Evolutionary conservation across 2,329 filamentous ascomycete species (phyloP).

Genomic region (Neoascochyta sp.): DNA sequence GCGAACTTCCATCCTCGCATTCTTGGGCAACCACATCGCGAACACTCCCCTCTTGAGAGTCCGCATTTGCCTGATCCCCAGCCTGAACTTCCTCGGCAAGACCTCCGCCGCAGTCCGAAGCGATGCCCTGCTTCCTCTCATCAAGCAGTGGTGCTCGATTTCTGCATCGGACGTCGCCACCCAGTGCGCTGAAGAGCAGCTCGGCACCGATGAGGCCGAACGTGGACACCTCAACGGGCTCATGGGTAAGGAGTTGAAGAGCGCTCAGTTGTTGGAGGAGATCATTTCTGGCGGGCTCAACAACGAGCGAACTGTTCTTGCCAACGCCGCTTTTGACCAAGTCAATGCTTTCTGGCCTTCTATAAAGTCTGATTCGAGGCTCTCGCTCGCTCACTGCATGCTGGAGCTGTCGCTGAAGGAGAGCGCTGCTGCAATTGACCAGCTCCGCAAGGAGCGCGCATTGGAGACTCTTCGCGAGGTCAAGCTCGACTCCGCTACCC

Average conservation of each 20-base stretch:
- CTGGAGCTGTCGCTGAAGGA: constrained; percentile 57
- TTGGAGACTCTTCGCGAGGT: constrained; percentile 70
- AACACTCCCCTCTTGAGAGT: constrained; percentile 64
- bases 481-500: constrained; percentile 67
- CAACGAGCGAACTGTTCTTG: constrained; percentile 53
- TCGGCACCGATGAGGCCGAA: constrained; percentile 51
- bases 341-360: constrained; percentile 69
- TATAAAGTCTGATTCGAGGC: constrained; percentile 62
- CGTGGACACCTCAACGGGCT: constrained; percentile 52
- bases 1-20: constrained; percentile 64
- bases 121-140: constrained; percentile 69
- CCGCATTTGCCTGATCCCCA: constrained; percentile 67
- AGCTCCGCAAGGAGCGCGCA: constrained; percentile 52
- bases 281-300: constrained; percentile 47
- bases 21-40: constrained; percentile 69
- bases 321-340: constrained; percentile 63
- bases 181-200: constrained; percentile 48
- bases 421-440: constrained; percentile 28
- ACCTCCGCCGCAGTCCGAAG: constrained; percentile 69
- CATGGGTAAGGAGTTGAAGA: constrained; percentile 55
- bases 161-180: constrained; percentile 50
- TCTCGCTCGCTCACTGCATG: constrained; percentile 59
- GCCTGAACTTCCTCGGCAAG: constrained; percentile 69
- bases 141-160: constrained; percentile 65
- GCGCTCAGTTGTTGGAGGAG: constrained; percentile 52